Base-by-base conservation (phyloP, 2,329 filamentous ascomycete species). In the Shiraia sp. region DNA sequence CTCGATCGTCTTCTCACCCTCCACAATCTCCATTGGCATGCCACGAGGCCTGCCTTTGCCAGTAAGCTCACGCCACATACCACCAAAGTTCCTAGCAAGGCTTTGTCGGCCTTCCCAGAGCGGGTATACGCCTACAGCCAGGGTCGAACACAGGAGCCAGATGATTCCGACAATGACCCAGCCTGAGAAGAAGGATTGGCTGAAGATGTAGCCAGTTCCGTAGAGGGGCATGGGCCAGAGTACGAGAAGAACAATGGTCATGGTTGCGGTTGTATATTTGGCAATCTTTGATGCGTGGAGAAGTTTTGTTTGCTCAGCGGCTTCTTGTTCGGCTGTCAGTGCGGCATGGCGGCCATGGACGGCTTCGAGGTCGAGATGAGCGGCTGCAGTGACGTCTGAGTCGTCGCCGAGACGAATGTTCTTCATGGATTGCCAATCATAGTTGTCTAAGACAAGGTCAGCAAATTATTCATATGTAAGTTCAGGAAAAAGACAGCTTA, bases 221-320 rank as follows among this genome's bases (percentile, higher is more conserved):
- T 93, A 96, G 79, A 96, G 83, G 0, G 90, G 90, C 79, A 96
- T 92, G 0, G 90, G 90, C 90, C 90, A 95, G 12, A 96, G 79
- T 1, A 96, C 76, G 0, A 96, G 73, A 36, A 95, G 75, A 0
- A 82, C 75, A 0, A 95, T 49, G 0, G 88, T 88, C 72, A 89
- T 75, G 45, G 77, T 65, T 2, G 81, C 74, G 1, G 85, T 87
- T 29, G 82, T 66, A 12, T 68, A 71, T 32, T 80, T 75, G 1
- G 81, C 79, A 52, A 81, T 79, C 47, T 72, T 75, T 22, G 73
- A 70, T 6, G 74, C 70, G 10, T 69, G 69, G 26, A 66, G 52
- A 1, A 78, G 66, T 27, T 73, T 69, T 16, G 59, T 61, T 53
- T 73, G 67, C 43, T 77, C 75, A 6, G 51, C 59, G 19, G 61